phyloP scores from a whole-genome alignment of 2,329 filamentous ascomycete species.

The Claviceps digitariae region DNA sequence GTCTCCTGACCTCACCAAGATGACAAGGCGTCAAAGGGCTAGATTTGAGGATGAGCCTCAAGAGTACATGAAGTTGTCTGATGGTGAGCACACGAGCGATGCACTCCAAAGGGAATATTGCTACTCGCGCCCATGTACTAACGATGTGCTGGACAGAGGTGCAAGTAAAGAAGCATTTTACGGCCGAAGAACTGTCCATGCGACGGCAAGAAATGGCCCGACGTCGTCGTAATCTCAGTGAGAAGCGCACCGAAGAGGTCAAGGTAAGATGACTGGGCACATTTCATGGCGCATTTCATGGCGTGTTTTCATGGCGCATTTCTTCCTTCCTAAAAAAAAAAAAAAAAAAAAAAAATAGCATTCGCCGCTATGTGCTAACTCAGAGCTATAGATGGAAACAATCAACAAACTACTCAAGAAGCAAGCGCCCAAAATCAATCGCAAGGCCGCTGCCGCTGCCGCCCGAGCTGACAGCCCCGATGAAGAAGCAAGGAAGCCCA shows the following conservation, averaged over 20 bases:
- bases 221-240: slow-evolving; percentile 46
- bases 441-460: slow-evolving; percentile 31
- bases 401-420: slow-evolving; percentile 85
- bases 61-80: slow-evolving; percentile 46
- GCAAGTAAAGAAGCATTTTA: slow-evolving; percentile 49
- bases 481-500: slow-evolving; percentile 33
- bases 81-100: slow-evolving; percentile 28
- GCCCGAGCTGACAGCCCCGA: slow-evolving; percentile 36
- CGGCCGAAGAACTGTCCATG: slow-evolving; percentile 49
- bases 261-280: slow-evolving; percentile 29
- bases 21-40: slow-evolving; percentile 47
- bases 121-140: background rate
- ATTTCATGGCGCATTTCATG: background rate
- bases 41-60: slow-evolving; percentile 42
- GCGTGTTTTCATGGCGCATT: too few relatives aligned
- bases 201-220: slow-evolving; percentile 49
- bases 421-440: slow-evolving; percentile 62
- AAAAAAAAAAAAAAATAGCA: too few relatives aligned
- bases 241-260: slow-evolving; percentile 51
- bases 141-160: slow-evolving; percentile 34
- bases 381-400: slow-evolving; percentile 56
- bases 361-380: background rate
- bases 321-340: too few relatives aligned
- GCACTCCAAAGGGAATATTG: background rate
- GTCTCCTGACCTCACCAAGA: slow-evolving; percentile 42